These are phyloP conservation scores for Astrephomene gubernaculifera DNA, from an alignment of 139 green algal species.

Conservation along the genomic window DNA sequence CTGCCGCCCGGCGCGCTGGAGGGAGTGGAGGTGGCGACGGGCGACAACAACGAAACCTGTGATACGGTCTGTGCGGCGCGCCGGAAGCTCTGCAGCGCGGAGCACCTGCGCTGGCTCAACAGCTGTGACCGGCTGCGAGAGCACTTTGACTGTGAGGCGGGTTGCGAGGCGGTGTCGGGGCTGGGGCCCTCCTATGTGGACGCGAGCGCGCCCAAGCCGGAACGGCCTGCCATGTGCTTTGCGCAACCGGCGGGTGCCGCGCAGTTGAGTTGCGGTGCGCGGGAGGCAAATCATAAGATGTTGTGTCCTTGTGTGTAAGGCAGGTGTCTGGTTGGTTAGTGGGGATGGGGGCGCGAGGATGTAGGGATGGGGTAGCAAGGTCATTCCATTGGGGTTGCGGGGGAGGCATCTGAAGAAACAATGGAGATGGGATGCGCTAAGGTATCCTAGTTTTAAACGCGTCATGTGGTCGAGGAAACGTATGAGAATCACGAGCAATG, in stretches of 20 bases:
- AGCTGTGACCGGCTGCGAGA: conserved; percentile 77
- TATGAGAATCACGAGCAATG: no score
- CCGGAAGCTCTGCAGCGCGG: conserved; percentile 53
- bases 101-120: conserved; percentile 70
- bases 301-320: conserved; percentile 24
- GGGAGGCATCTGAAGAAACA: no score
- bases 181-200: conserved; percentile 69
- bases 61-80: conserved; percentile 51
- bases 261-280: background rate
- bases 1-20: conserved; percentile 56
- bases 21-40: conserved; percentile 50
- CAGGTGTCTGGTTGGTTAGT: background rate
- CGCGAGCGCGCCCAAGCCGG: conserved; percentile 68
- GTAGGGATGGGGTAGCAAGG: no score
- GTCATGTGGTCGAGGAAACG: no score
- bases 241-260: background rate
- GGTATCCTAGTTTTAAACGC: no score
- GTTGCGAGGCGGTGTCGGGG: conserved; percentile 42
- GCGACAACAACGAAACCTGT: conserved; percentile 58
- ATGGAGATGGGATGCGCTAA: no score
- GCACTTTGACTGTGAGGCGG: conserved; percentile 56
- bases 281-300: background rate
- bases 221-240: conserved; percentile 77
- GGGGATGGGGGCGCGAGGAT: no score
- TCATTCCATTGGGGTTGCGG: no score